Conservation (phyloP, 1,284 basidiomycete genomes). For the Fistulinella cinereoalba region DNA sequence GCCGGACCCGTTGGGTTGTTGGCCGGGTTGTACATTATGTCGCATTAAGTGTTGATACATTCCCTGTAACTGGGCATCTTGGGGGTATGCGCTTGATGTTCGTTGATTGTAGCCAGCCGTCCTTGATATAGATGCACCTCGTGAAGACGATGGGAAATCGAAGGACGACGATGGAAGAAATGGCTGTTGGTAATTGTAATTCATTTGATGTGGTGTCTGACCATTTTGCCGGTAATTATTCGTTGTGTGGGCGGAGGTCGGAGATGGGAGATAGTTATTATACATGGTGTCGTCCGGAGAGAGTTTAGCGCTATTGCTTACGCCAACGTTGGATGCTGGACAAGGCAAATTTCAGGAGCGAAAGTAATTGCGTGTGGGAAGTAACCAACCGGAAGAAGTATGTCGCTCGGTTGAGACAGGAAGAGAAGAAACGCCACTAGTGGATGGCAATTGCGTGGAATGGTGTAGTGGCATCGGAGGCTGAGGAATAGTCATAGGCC, state of each 20-base stretch:
- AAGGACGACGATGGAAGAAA: slow-evolving; percentile 28
- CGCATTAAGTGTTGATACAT: slow-evolving; percentile 34
- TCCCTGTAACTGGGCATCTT: slow-evolving; percentile 33
- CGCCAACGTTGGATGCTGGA: slow-evolving; percentile 26
- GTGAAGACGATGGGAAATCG: slow-evolving; percentile 31
- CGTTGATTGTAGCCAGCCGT: slow-evolving; percentile 25
- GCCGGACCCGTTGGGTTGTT: slow-evolving; percentile 17
- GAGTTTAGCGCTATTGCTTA: slow-evolving; percentile 26
- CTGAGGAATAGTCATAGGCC: slow-evolving; percentile 35
- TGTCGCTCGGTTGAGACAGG: slow-evolving; percentile 34
- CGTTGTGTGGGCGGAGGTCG: slow-evolving; percentile 27
- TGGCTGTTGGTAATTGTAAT: slow-evolving; percentile 29
- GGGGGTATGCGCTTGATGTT: slow-evolving; percentile 23
- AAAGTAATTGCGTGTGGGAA: slow-evolving; percentile 24
- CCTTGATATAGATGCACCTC: slow-evolving; percentile 21
- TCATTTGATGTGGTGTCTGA: slow-evolving; percentile 26
- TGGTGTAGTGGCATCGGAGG: slow-evolving; percentile 35
- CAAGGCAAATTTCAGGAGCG: slow-evolving; percentile 30
- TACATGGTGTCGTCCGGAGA: slow-evolving; percentile 31
- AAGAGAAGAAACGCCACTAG: slow-evolving; percentile 22
- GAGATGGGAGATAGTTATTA: slow-evolving; percentile 31
- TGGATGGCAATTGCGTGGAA: slow-evolving; percentile 25
- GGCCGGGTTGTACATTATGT: slow-evolving; percentile 24
- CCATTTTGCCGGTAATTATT: slow-evolving; percentile 30
- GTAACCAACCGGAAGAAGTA: slow-evolving; percentile 32